Evolutionary conservation across 768 basidiomycete species (phyloP).

Genomic region (Cystobasidium tubakii): DNA sequence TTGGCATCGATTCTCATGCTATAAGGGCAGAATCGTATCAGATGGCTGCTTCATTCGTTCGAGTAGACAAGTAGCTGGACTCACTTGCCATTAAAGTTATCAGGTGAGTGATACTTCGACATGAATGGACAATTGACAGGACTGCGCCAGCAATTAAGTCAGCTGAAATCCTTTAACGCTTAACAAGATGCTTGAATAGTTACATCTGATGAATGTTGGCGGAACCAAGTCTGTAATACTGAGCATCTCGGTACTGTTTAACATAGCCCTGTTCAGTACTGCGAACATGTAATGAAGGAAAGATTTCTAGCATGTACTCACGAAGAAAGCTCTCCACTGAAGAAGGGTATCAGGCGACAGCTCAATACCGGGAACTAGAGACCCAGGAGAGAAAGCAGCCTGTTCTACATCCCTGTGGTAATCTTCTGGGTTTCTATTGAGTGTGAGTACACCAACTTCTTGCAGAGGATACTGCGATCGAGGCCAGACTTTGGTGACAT

Average conservation of each 20-base stretch:
- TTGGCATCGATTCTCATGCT: conserved; percentile 47
- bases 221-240: conserved; percentile 45
- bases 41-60: too few species aligned
- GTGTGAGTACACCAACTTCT: conserved; percentile 45
- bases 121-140: conserved; percentile 43
- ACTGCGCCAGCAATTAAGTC: not conserved
- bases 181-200: too few species aligned
- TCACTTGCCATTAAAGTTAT: conserved; percentile 46
- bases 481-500: conserved; percentile 47
- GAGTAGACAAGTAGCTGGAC: not conserved
- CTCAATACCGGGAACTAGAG: conserved; percentile 48
- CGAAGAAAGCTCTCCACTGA: conserved; percentile 48
- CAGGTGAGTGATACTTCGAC: conserved; percentile 47
- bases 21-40: too few species aligned
- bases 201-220: conserved; percentile 49
- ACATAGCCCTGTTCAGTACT: too few species aligned
- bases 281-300: not conserved
- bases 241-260: conserved; percentile 47
- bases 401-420: conserved; percentile 49
- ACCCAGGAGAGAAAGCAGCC: conserved; percentile 47
- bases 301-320: too few species aligned
- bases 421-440: conserved; percentile 48
- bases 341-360: conserved; percentile 47
- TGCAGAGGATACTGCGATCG: conserved; percentile 46
- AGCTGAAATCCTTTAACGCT: too few species aligned